A percentile compares a stretch with the other conserved stretches of the same genome.
phyloP scores from a whole-genome alignment of 768 basidiomycete species.

The Xanthoconium purpureum region DNA sequence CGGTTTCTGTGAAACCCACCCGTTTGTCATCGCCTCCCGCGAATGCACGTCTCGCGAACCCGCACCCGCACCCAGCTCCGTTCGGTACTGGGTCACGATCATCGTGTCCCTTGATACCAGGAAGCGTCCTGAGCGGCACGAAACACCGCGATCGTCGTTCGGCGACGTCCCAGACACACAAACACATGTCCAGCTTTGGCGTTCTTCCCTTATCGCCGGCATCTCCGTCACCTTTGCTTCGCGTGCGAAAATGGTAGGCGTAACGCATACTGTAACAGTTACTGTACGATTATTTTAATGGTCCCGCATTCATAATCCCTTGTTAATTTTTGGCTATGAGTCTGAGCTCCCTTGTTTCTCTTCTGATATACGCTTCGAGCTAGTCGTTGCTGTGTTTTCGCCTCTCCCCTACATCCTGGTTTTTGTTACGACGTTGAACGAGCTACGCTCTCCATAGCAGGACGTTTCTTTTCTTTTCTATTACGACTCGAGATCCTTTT shows the following conservation, averaged over 20 bases:
- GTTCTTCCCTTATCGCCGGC: neutral
- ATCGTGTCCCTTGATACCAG: neutral
- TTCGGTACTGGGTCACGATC: neutral
- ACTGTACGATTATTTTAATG: neutral
- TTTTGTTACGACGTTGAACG: no score
- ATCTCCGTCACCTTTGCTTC: neutral
- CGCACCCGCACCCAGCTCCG: neutral
- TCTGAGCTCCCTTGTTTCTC: no score
- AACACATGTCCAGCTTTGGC: slow-evolving; percentile 1
- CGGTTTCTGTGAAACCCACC: neutral
- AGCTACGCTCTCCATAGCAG: no score
- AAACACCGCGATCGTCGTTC: slow-evolving; percentile 1
- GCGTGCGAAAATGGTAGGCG: slow-evolving; percentile 4
- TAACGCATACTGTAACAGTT: neutral
- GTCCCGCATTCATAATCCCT: neutral
- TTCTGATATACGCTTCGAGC: no score
- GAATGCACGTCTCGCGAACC: neutral
- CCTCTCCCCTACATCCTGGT: no score
- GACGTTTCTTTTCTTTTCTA: no score
- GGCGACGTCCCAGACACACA: slow-evolving; percentile 4
- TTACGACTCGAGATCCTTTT: no score
- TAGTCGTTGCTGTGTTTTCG: no score
- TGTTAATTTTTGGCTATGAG: no score
- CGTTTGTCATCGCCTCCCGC: neutral
- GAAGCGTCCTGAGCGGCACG: neutral